Evolutionary conservation across 768 basidiomycete species (phyloP), one percentile per base, ranked within the genome.

Genomic region (Lentinula sp.): DNA sequence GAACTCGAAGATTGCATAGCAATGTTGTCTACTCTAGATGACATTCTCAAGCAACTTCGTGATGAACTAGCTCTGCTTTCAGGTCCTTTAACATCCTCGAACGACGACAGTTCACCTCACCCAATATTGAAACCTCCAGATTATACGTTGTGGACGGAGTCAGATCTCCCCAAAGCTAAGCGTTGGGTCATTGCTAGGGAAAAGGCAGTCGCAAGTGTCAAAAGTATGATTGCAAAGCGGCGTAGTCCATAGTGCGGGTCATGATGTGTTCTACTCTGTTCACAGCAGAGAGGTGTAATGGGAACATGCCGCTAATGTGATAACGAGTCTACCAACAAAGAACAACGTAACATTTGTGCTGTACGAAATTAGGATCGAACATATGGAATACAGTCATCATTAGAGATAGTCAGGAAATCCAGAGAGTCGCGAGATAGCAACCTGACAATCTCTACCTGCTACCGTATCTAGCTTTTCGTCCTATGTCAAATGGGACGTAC

Each of bases 401-500:
- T 7, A 7, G 46, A 20, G 23, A 48, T 9, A 8, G 37, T 8
- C 13, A 28, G 37, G 13, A 39, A 39, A 39, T 39, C 18, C 46
- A 48, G 20, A 45, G 7, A 8, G 15, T 45, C 43, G 43, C 43
- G 37, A 55, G 33, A 2, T 36, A 41, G 18, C 20, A 15, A 33
- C 9, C 45, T 18, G 20, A 42, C 12, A 43, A 35, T 35, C 13
- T 51, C 71, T 76, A 87, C 70, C 82, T 83, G 62, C 76, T 66
- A 57, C 91, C 91, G 65, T 95, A 98, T 49, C 91, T 86, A 61
- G 91, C 80, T 78, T 98, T 98, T 70, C 94, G 89, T 35, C 95
- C 96, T 62, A 98, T 82, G 70, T 98, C 96, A 74, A 95, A 98
- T 23, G 95, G 95, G 62, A 95, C 79, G 75, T 95, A 98, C 72